These are phyloP conservation scores for Dittrichia graveolens DNA, from an alignment of 129 eudicot species.

Conservation along the genomic window DNA sequence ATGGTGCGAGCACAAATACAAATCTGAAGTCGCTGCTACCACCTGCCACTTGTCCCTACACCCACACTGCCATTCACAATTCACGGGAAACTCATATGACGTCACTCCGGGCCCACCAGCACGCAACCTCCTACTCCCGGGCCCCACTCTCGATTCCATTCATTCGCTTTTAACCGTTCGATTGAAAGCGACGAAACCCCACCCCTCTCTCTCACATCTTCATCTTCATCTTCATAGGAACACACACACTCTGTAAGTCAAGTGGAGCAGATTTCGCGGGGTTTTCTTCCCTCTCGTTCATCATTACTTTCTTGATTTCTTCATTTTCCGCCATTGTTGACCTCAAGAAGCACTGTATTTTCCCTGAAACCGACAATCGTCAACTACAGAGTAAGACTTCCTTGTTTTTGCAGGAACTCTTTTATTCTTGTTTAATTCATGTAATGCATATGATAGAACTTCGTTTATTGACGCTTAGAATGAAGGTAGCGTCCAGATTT, in stretches of 20 bases:
- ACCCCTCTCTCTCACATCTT: constrained; percentile 23
- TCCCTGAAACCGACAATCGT: constrained; percentile 23
- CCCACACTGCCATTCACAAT: constrained; percentile 17
- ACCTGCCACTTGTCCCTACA: constrained; percentile 36
- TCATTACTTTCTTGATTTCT: constrained; percentile 15
- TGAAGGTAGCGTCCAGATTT: constrained; percentile 27
- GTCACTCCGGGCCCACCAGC: constrained; percentile 33
- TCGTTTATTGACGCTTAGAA: constrained; percentile 15
- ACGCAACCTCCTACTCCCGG: constrained; percentile 10
- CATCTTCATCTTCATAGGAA: constrained; percentile 1
- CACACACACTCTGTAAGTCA: constrained; percentile 16
- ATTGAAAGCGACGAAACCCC: constrained; percentile 41
- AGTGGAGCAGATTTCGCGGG: constrained; percentile 59
- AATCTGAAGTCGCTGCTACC: constrained; percentile 40
- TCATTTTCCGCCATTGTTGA: constrained; percentile 39
- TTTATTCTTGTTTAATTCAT: constrained; percentile 43
- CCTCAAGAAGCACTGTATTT: neutral
- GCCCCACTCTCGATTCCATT: constrained; percentile 25
- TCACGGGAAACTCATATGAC: constrained; percentile 40
- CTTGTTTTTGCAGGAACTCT: constrained; percentile 27
- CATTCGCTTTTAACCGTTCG: constrained; percentile 42
- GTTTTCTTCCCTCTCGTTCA: constrained; percentile 31
- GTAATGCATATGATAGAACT: constrained; percentile 24
- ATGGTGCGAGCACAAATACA: constrained; percentile 28
- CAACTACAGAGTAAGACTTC: constrained; percentile 35